Conservation (phyloP, 2,329 filamentous ascomycete genomes). For the Scedosporium boydii region DNA sequence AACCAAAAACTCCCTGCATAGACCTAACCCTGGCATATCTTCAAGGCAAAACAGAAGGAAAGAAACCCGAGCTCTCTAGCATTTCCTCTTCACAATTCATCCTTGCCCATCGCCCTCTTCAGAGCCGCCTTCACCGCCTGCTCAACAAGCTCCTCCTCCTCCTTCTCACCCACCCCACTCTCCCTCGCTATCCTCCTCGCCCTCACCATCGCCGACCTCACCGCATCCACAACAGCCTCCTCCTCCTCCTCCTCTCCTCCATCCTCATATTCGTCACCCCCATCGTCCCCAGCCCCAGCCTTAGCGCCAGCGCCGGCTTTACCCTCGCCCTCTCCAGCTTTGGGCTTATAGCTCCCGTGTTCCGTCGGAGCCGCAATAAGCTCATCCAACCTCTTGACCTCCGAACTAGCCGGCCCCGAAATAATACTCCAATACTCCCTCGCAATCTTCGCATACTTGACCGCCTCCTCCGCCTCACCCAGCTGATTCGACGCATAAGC, state of each 20-base stretch:
- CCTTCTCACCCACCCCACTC: background rate
- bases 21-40: background rate
- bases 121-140: background rate
- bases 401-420: constrained; percentile 1
- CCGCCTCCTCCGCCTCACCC: constrained; percentile 3
- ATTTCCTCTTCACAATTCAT: background rate
- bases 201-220: background rate
- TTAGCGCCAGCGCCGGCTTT: background rate
- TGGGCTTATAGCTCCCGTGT: constrained; percentile 3
- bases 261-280: background rate
- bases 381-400: constrained; percentile 7
- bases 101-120: background rate
- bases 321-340: background rate
- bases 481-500: constrained; percentile 7
- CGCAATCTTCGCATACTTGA: background rate
- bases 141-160: constrained; percentile 2
- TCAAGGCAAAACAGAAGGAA: too few relatives aligned
- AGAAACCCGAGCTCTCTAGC: background rate
- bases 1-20: background rate
- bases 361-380: constrained; percentile 2
- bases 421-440: constrained; percentile 1
- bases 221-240: background rate
- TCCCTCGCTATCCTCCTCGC: constrained; percentile 1
- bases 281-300: background rate
- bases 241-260: background rate